Base-by-base conservation (phyloP, 2,329 filamentous ascomycete species). In the Pyricularia sp. region DNA sequence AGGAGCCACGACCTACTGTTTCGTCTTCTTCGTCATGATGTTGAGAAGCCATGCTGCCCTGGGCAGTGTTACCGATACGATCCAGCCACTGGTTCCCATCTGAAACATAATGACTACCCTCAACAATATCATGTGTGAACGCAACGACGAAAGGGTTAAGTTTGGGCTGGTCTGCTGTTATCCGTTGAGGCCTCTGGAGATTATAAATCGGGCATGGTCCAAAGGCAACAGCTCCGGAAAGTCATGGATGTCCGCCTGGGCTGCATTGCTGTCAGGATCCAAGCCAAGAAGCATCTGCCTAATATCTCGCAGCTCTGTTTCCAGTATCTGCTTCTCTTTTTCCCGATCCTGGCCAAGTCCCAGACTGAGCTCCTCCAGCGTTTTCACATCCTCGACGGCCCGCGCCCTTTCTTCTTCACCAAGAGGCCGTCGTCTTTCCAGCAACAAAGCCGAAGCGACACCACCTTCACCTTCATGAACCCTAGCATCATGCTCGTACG, bases 401-500 rank as follows among this genome's bases (percentile, higher is more conserved):
- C 30, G 26, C 55, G 9, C 14, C 12, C 25, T 55, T 55, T 67
- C 66, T 17, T 67, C 55, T 17, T 20, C 7, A 12, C 20, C n/a
- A 10, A 67, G 66, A 20, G 66, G 66, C 55, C 66, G 42, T 23
- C 66, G 42, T 55, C 66, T 67, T 55, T 67, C 66, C 20, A 55
- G 42, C 17, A 61, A 23, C 66, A 67, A 30, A 20, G 66, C 14
- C 20, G 50, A 23, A 10, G 42, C 66, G 2, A 23, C 31, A 28
- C 10, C 14, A 9, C 28, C 12, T n/a, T 17, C 63, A n/a, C 28
- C 11, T n/a, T 28, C 26, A 65, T 28, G 23, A n/a, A 14, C 28
- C 9, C 63, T n/a, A 25, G 25, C 59, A 64, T 31, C 63, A 26
- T 17, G 30, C 25, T 50, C n/a, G 23, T 74, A 78, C 2, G 77